These are phyloP conservation scores for Pharnaceum exiguum DNA, from an alignment of 148 eudicot species.

Conservation along the genomic window DNA sequence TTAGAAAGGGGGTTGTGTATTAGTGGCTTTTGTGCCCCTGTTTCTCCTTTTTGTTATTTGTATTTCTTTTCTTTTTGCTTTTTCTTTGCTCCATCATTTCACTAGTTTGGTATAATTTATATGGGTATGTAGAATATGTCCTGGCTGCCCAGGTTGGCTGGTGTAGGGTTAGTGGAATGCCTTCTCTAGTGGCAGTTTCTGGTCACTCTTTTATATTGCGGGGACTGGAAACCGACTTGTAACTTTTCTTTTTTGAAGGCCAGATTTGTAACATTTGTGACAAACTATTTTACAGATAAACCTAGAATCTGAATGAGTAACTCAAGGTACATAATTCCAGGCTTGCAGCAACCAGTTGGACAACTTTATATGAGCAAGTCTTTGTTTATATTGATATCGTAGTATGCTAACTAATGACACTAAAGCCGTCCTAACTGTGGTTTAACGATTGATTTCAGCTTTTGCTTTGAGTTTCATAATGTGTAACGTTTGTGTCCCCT, in stretches of 20 bases:
- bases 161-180: conserved; percentile 47
- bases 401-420: no score
- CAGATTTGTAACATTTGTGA: conserved; percentile 25
- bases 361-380: no score
- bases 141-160: conserved; percentile 93
- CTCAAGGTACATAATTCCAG: neutral
- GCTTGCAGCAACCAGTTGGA: no score
- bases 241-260: no score
- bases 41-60: conserved; percentile 1
- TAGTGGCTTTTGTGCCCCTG: conserved; percentile 24
- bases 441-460: no score
- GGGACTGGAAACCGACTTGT: conserved; percentile 10
- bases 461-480: no score
- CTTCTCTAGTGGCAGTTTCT: conserved; percentile 92
- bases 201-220: conserved; percentile 25
- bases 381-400: no score
- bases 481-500: no score
- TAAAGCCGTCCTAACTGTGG: no score
- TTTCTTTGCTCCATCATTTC: neutral
- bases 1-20: conserved; percentile 26
- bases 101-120: neutral
- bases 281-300: conserved; percentile 4
- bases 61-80: neutral
- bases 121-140: conserved; percentile 27
- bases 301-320: neutral